Conservation (phyloP, 768 basidiomycete species). For the Mycena venus region DNA sequence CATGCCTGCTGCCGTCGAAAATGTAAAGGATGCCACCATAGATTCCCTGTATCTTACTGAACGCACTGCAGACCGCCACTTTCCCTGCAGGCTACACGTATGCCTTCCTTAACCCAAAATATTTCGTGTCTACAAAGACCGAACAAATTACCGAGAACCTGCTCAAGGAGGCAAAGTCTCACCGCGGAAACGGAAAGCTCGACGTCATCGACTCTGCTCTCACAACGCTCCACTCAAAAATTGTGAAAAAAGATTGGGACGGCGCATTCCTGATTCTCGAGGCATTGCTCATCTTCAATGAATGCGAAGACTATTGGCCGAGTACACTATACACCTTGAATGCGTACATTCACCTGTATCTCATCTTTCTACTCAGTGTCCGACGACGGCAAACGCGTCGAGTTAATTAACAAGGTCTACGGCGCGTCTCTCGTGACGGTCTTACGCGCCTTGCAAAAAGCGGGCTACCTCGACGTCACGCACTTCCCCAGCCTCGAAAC, state of each 20-base stretch:
- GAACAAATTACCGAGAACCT: slow-evolving; percentile 44
- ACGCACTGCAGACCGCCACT: background rate
- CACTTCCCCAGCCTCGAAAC: slow-evolving; percentile 49
- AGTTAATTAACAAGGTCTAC: slow-evolving; percentile 48
- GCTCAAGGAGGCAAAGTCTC: slow-evolving; percentile 44
- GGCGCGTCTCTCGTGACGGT: slow-evolving; percentile 49
- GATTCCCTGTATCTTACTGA: background rate
- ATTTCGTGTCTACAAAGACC: slow-evolving; percentile 46
- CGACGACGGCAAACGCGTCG: slow-evolving; percentile 48
- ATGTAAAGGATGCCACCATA: background rate
- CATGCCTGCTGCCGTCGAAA: background rate
- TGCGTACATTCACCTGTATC: background rate
- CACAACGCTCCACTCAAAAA: slow-evolving; percentile 44
- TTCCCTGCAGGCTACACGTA: slow-evolving; percentile 48
- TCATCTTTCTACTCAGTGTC: slow-evolving; percentile 39
- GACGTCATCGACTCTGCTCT: slow-evolving; percentile 51
- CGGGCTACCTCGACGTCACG: slow-evolving; percentile 43
- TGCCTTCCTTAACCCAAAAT: slow-evolving; percentile 43
- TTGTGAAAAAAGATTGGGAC: slow-evolving; percentile 48
- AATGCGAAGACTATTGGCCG: slow-evolving; percentile 46
- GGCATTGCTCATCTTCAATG: slow-evolving; percentile 48
- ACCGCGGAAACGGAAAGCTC: slow-evolving; percentile 48
- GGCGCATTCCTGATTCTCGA: slow-evolving; percentile 50
- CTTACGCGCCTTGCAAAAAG: slow-evolving; percentile 47
- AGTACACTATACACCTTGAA: slow-evolving; percentile 42